These are phyloP conservation scores for Hypoxylon sp. DNA, from an alignment of 2,329 filamentous ascomycete species.

Conservation along the genomic window DNA sequence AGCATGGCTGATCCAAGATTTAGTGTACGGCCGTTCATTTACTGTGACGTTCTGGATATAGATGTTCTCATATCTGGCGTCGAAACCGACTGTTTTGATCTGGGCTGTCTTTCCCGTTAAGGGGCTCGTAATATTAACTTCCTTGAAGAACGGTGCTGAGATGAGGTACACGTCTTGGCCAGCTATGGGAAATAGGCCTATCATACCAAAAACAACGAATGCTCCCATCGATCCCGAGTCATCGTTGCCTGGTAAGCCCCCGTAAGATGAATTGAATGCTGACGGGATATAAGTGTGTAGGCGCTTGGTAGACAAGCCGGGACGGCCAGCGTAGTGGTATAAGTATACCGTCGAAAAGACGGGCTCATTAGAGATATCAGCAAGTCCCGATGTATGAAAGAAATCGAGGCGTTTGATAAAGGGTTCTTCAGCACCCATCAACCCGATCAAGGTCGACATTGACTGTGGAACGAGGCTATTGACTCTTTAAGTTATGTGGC, in stretches of 20 bases:
- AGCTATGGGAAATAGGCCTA: slow-evolving; percentile 73
- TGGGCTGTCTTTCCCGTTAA: slow-evolving; percentile 70
- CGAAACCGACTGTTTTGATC: slow-evolving; percentile 70
- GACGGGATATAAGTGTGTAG: slow-evolving; percentile 73
- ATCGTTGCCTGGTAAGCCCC: slow-evolving; percentile 74
- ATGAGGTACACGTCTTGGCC: slow-evolving; percentile 76
- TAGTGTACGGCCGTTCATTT: slow-evolving; percentile 68
- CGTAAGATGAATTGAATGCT: slow-evolving; percentile 70
- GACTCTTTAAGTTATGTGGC: slow-evolving; percentile 1
- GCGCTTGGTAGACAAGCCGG: slow-evolving; percentile 63
- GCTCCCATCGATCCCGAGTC: slow-evolving; percentile 75
- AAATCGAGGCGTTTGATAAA: slow-evolving; percentile 71
- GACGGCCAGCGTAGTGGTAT: slow-evolving; percentile 74
- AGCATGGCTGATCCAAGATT: slow-evolving; percentile 73
- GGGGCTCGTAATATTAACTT: slow-evolving; percentile 65
- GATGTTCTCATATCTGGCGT: slow-evolving; percentile 66
- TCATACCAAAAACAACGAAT: slow-evolving; percentile 71
- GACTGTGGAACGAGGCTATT: slow-evolving; percentile 59
- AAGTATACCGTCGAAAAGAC: slow-evolving; percentile 72
- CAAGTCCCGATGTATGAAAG: slow-evolving; percentile 64
- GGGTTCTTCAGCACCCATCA: slow-evolving; percentile 66
- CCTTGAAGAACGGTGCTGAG: slow-evolving; percentile 72
- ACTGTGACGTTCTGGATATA: slow-evolving; percentile 72
- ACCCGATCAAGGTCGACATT: slow-evolving; percentile 61
- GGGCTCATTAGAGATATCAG: slow-evolving; percentile 65